Percentiles rank a stretch among this genome's conserved stretches.
phyloP scores from a whole-genome alignment of 2,329 filamentous ascomycete species.

The Onygenales sp. region DNA sequence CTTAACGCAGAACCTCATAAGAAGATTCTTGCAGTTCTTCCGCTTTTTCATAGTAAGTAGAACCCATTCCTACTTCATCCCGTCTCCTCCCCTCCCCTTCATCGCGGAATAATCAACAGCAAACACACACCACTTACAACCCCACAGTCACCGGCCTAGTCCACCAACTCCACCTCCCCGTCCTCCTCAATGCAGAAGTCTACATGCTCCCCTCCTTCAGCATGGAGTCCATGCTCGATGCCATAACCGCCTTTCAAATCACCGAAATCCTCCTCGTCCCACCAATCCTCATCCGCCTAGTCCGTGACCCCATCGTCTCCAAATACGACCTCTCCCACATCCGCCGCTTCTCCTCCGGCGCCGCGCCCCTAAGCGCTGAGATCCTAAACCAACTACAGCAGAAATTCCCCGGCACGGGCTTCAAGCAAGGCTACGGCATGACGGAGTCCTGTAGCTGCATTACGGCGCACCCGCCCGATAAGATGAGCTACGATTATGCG shows the following conservation, averaged over 20 bases:
- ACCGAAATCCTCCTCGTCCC: conserved; percentile 50
- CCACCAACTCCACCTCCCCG: conserved; percentile 53
- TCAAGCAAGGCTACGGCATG: conserved; percentile 61
- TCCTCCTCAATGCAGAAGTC: conserved; percentile 54
- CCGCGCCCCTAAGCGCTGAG: conserved; percentile 49
- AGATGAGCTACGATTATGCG: conserved; percentile 37
- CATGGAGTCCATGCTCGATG: conserved; percentile 49
- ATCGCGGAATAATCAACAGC: not conserved
- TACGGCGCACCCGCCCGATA: conserved; percentile 47
- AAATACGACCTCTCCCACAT: conserved; percentile 49
- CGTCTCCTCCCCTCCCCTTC: not conserved
- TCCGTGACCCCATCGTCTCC: conserved; percentile 35
- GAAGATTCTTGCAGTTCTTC: conserved; percentile 47
- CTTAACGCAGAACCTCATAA: conserved; percentile 42
- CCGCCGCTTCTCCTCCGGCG: conserved; percentile 49
- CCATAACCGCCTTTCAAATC: conserved; percentile 44
- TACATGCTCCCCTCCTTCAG: conserved; percentile 56
- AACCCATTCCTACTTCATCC: not conserved
- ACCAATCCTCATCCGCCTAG: conserved; percentile 51
- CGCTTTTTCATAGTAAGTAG: conserved; percentile 45
- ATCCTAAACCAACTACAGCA: conserved; percentile 47
- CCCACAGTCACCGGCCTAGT: conserved; percentile 48
- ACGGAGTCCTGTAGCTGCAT: conserved; percentile 56
- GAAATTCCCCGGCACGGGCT: conserved; percentile 50
- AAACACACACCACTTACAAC: not conserved